Evolutionary conservation across 495 filamentous ascomycete genomes (phyloP).

Genomic region (Aspergillus ellipticus): DNA sequence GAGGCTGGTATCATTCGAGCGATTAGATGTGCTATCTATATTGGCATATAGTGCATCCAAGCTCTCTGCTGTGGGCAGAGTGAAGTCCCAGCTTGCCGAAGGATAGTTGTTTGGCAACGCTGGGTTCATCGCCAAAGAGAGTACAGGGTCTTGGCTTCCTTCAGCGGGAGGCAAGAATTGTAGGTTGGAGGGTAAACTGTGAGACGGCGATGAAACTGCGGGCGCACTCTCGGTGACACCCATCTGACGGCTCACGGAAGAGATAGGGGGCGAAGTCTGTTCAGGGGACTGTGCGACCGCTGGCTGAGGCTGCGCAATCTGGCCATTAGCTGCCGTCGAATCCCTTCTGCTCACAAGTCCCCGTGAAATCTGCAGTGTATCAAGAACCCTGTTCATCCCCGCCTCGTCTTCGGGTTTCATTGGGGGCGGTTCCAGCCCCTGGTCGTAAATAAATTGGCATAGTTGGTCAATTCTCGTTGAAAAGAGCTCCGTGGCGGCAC

Average conservation of each 20-base stretch:
- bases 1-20: conserved; percentile 22
- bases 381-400: conserved; percentile 43
- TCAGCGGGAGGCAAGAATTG: conserved; percentile 16
- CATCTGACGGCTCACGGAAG: conserved; percentile 13
- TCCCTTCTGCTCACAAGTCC: conserved; percentile 16
- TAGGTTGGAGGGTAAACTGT: conserved; percentile 15
- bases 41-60: conserved; percentile 40
- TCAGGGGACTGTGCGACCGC: conserved; percentile 12
- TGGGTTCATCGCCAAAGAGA: conserved; percentile 23
- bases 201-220: conserved; percentile 12
- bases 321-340: neutral
- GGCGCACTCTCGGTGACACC: conserved; percentile 4
- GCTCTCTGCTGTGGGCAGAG: conserved; percentile 42
- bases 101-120: conserved; percentile 23
- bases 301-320: neutral
- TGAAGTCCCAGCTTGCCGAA: conserved; percentile 36
- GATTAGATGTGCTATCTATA: conserved; percentile 21
- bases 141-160: conserved; percentile 19
- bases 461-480: conserved; percentile 46
- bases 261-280: conserved; percentile 16
- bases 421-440: conserved; percentile 37
- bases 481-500: conserved; percentile 46
- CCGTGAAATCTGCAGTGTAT: conserved; percentile 43
- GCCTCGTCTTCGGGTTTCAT: conserved; percentile 45
- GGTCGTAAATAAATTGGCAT: conserved; percentile 42